Conservation (phyloP, 139 green algal species). For the Chlamydomonas sp. region DNA sequence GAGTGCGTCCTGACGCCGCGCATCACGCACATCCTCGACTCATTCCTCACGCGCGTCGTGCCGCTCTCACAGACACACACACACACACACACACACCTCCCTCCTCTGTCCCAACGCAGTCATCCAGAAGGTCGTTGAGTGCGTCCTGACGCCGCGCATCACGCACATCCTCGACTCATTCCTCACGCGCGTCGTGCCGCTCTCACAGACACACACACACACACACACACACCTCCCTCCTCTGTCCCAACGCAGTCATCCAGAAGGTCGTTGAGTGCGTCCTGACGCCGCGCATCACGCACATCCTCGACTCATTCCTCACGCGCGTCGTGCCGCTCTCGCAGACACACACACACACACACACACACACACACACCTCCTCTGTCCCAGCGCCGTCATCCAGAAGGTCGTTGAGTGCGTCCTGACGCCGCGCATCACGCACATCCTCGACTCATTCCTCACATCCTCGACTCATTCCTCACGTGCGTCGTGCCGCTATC, state of each 20-base stretch:
- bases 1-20: constrained; percentile 67
- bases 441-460: not conserved
- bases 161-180: constrained; percentile 56
- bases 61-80: too few relatives aligned
- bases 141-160: constrained; percentile 60
- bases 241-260: constrained; percentile 96
- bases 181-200: constrained; percentile 53
- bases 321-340: constrained; percentile 62
- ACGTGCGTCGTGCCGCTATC: constrained; percentile 61
- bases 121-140: constrained; percentile 89
- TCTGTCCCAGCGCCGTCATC: constrained; percentile 74
- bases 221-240: too few relatives aligned
- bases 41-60: constrained; percentile 64
- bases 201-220: too few relatives aligned
- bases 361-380: too few relatives aligned
- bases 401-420: constrained; percentile 88
- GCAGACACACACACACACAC: too few relatives aligned
- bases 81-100: too few relatives aligned
- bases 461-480: constrained; percentile 57
- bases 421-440: constrained; percentile 44
- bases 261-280: constrained; percentile 90
- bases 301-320: constrained; percentile 60
- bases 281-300: constrained; percentile 45
- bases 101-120: too few relatives aligned
- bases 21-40: constrained; percentile 52